Evolutionary conservation across 805 yeast species (phyloP).

Genomic region (Vanderwaltozyma tropicalis): DNA sequence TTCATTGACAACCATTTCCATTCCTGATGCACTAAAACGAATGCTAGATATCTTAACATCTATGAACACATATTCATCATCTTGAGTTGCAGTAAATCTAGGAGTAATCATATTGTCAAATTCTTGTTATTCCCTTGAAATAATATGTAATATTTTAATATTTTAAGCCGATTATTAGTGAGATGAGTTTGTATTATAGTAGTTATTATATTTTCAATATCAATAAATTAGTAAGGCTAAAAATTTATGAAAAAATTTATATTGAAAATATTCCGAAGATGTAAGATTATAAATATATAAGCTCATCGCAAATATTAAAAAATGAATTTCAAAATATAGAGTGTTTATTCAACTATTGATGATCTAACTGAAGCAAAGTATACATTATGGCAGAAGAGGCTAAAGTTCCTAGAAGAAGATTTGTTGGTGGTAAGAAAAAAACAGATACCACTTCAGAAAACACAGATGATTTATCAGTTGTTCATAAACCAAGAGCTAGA

Average conservation of each 20-base stretch:
- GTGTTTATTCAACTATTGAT: too few species aligned
- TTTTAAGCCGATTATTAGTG: too few species aligned
- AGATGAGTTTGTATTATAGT: too few species aligned
- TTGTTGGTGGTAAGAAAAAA: slow-evolving; percentile 45
- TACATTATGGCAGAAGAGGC: slow-evolving; percentile 10
- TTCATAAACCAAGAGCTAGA: slow-evolving; percentile 22
- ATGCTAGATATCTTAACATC: slow-evolving; percentile 61
- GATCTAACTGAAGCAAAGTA: too few species aligned
- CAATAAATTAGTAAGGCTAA: too few species aligned
- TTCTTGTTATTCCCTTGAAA: neutral
- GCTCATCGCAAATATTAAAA: too few species aligned
- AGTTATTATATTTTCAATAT: too few species aligned
- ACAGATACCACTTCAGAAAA: slow-evolving; percentile 19
- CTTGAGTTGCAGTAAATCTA: slow-evolving; percentile 62
- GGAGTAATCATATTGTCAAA: slow-evolving; percentile 68
- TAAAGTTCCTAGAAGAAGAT: slow-evolving; percentile 40
- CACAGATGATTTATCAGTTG: slow-evolving; percentile 15
- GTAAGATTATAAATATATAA: too few species aligned
- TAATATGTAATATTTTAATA: neutral
- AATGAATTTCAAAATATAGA: too few species aligned
- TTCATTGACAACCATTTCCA: slow-evolving; percentile 71
- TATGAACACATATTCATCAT: slow-evolving; percentile 57
- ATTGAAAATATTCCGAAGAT: too few species aligned
- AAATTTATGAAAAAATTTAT: too few species aligned
- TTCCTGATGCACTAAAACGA: slow-evolving; percentile 56